Base-by-base conservation (phyloP, 2,329 filamentous ascomycete genomes). In the Torrubiella hemipterigena region DNA sequence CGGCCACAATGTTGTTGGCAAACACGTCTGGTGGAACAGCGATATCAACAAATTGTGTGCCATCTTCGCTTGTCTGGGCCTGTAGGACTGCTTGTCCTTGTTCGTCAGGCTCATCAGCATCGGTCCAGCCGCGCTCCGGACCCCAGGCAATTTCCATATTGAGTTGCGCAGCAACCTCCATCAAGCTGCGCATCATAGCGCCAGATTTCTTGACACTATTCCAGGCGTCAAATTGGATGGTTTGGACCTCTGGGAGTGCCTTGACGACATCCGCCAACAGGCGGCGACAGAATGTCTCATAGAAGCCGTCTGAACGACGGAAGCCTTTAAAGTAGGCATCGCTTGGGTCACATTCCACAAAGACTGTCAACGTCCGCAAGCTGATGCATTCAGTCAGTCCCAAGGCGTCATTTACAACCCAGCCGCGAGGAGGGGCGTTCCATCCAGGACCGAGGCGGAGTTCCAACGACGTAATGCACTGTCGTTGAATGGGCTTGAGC, bases 381-480 rank as follows among this genome's bases (percentile, higher is more conserved):
- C 64, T 71, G 34, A 54, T 53, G 49, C 75, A 80, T 30, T 82
- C 74, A 2, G 49, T 42, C 6, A 87, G 61, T 0, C 80, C 79
- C 1, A 86, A 60, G 2, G 65, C 64, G 5, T 66, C 56, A 40
- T 76, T 77, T 10, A 83, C 74, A 2, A 74, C 70, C 77, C 82
- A 86, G 30, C 76, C 72, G 20, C 62, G 63, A 1, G 81, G 81
- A 11, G 81, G 81, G 35, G 69, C 69, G 38, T 62, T 74, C 73
- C 78, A 87, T 14, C 80, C 80, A 0, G 80, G 80, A 0, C 81
- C 81, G 0, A 87, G 60, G 3, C 81, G 70, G 32, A 87, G 54
- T 51, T 87, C 76, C 3, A 87, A 56, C 0, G 69, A 69, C 1
- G 67, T 75, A 27, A 87, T 62, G 27, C 58, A 65, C 12, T 59